phyloP scores from a whole-genome alignment of 345 rosid genomes.

The Alliaria petiolata region DNA sequence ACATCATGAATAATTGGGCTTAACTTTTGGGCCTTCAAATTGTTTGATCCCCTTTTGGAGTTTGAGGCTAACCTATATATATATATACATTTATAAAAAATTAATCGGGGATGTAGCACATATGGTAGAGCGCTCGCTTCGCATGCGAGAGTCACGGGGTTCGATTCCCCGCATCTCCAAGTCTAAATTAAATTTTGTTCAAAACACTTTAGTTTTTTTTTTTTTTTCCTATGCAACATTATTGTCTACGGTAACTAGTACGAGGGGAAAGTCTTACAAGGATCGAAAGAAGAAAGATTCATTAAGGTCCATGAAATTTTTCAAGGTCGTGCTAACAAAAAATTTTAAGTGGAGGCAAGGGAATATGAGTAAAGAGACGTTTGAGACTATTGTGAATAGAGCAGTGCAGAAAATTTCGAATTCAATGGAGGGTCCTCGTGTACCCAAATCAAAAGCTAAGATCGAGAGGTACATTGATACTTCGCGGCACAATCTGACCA shows the following conservation, averaged over 20 bases:
- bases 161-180: slow-evolving; percentile 97
- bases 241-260: too few species aligned
- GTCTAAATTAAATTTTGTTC: too few species aligned
- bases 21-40: neutral
- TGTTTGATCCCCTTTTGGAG: neutral
- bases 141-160: slow-evolving; percentile 99
- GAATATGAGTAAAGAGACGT: slow-evolving; percentile 94
- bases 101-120: slow-evolving; percentile 36
- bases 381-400: slow-evolving; percentile 87
- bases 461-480: slow-evolving; percentile 75
- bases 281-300: slow-evolving; percentile 34
- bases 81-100: too few species aligned
- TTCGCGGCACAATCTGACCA: slow-evolving; percentile 69
- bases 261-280: slow-evolving; percentile 13
- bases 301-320: slow-evolving; percentile 62
- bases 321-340: slow-evolving; percentile 67
- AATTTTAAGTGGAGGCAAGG: slow-evolving; percentile 94
- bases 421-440: slow-evolving; percentile 65
- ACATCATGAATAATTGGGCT: slow-evolving; percentile 2
- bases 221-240: too few species aligned
- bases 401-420: slow-evolving; percentile 82
- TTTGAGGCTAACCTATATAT: too few species aligned
- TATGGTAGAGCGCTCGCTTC: slow-evolving; percentile 94
- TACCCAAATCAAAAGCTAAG: slow-evolving; percentile 79
- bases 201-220: too few species aligned